These are phyloP conservation scores for Euclidium syriacum DNA, from an alignment of 345 rosid species.

Conservation along the genomic window DNA sequence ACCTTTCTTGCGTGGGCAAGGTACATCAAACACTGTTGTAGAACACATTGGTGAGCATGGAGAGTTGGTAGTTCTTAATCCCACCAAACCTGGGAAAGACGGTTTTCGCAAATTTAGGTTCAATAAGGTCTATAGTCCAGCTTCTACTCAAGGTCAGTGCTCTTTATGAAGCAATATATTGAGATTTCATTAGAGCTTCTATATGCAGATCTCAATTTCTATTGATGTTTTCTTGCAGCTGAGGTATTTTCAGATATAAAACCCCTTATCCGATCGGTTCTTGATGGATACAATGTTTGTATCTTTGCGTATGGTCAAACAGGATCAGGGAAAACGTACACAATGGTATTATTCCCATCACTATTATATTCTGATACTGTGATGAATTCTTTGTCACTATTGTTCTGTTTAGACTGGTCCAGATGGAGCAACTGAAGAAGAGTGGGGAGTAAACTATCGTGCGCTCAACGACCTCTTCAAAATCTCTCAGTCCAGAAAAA, in stretches of 20 bases:
- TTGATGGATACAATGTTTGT: slow-evolving; percentile 88
- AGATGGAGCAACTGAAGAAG: slow-evolving; percentile 49
- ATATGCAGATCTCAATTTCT: not conserved
- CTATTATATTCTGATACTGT: not conserved
- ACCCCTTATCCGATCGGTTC: slow-evolving; percentile 68
- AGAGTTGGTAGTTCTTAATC: slow-evolving; percentile 63
- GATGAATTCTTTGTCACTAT: not conserved
- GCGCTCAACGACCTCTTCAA: slow-evolving; percentile 79
- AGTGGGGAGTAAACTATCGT: slow-evolving; percentile 87
- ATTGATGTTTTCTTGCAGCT: slow-evolving; percentile 38
- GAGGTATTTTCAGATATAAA: slow-evolving; percentile 73
- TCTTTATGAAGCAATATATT: not conserved
- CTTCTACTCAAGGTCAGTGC: slow-evolving; percentile 64
- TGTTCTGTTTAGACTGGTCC: slow-evolving; percentile 62
- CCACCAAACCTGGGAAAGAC: slow-evolving; percentile 80
- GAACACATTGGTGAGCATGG: slow-evolving; percentile 73
- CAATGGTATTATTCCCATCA: slow-evolving; percentile 61
- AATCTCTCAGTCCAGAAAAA: slow-evolving; percentile 50
- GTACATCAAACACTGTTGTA: slow-evolving; percentile 39
- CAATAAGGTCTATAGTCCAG: slow-evolving; percentile 70
- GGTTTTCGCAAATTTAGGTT: slow-evolving; percentile 62
- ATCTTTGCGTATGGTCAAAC: slow-evolving; percentile 99
- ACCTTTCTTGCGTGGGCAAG: slow-evolving; percentile 69
- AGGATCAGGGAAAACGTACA: slow-evolving; percentile 94
- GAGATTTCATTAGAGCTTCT: not conserved